These are phyloP conservation scores for Suillus plorans DNA, from an alignment of 768 basidiomycete genomes.

Conservation along the genomic window DNA sequence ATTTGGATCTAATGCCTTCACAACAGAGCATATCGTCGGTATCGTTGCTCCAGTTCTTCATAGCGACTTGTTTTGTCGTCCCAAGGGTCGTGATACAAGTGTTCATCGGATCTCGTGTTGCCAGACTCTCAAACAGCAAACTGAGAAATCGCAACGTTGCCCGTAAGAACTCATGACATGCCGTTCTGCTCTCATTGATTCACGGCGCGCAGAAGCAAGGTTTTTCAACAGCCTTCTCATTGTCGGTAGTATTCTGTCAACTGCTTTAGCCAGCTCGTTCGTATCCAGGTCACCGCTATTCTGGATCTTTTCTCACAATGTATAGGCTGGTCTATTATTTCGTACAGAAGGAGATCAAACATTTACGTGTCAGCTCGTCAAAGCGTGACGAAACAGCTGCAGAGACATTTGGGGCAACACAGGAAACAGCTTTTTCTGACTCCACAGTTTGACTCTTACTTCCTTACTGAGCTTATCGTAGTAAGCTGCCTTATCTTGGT, in stretches of 20 bases:
- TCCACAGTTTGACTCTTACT: neutral
- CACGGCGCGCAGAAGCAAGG: conserved; percentile 49
- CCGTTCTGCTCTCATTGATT: conserved; percentile 8
- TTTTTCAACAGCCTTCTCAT: conserved; percentile 62
- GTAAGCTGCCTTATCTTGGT: neutral
- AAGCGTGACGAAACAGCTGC: conserved; percentile 54
- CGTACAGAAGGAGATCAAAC: conserved; percentile 59
- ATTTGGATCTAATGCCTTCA: conserved; percentile 9
- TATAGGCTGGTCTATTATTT: conserved; percentile 64
- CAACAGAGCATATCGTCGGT: conserved; percentile 71
- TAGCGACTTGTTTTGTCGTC: conserved; percentile 69
- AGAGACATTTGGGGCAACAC: conserved; percentile 57
- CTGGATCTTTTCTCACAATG: conserved; percentile 10
- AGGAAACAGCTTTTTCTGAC: conserved; percentile 53
- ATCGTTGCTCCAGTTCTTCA: conserved; percentile 68
- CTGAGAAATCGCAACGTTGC: conserved; percentile 68
- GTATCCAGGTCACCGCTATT: conserved; percentile 23
- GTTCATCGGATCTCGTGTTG: conserved; percentile 77
- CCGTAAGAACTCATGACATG: conserved; percentile 38
- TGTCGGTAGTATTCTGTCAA: conserved; percentile 53
- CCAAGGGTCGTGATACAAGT: conserved; percentile 73
- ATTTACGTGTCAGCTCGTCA: conserved; percentile 46
- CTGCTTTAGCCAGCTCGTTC: conserved; percentile 65
- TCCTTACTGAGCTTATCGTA: neutral
- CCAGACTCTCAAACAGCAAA: conserved; percentile 71